Evolutionary conservation across 1,139 yeast species (phyloP).

Genomic region (Suhomyces bokatorum): DNA sequence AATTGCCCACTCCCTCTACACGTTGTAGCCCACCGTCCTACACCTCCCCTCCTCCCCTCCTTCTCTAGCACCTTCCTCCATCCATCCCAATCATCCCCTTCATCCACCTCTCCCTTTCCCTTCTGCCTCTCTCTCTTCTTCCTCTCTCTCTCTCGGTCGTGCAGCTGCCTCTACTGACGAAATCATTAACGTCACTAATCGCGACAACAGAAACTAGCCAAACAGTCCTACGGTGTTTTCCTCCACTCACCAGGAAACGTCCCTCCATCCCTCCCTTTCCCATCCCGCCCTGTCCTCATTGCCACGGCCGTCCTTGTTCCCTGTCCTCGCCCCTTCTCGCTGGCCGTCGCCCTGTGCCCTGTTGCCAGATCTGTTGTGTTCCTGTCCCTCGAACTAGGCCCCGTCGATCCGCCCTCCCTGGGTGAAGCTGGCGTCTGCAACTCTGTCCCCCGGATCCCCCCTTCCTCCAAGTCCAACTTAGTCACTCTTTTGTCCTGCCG

Average conservation of each 20-base stretch:
- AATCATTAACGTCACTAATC: neutral
- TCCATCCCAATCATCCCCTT: too few species aligned
- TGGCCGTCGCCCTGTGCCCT: neutral
- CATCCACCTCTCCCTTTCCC: neutral
- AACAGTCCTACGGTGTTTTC: neutral
- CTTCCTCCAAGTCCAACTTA: conserved; percentile 11
- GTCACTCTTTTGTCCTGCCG: conserved; percentile 11
- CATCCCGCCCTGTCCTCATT: neutral
- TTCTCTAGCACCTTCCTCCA: too few species aligned
- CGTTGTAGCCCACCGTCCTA: too few species aligned
- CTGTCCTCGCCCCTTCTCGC: neutral
- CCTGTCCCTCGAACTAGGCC: neutral
- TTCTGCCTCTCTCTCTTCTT: neutral
- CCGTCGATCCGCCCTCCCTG: neutral
- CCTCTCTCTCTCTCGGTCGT: neutral
- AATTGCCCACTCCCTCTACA: too few species aligned
- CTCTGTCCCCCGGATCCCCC: neutral
- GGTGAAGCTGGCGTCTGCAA: neutral
- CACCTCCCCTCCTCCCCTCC: too few species aligned
- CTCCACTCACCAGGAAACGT: neutral
- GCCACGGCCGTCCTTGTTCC: neutral
- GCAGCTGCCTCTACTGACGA: neutral
- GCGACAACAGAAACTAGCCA: neutral
- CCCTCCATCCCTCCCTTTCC: neutral
- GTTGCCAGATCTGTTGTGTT: neutral